Conservation (phyloP, 495 filamentous ascomycete genomes). For the Schizothecium vesticola region DNA sequence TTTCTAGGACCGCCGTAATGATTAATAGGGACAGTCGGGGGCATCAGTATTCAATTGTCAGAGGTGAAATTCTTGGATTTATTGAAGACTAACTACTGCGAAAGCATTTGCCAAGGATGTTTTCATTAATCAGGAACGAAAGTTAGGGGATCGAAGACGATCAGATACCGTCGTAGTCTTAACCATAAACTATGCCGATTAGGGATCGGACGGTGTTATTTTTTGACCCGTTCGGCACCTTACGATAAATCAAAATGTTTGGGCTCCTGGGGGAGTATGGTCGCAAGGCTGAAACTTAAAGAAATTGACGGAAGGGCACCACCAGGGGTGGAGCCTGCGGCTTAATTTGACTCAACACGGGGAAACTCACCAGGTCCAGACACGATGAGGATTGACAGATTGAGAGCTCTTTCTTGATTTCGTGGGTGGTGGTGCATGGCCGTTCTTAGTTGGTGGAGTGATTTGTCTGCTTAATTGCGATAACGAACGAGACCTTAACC, state of each 20-base stretch:
- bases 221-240: constrained; percentile 63
- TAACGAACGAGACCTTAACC: constrained; percentile 71
- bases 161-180: constrained; percentile 73
- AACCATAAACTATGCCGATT: constrained; percentile 72
- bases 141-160: constrained; percentile 72
- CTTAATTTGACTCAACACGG: constrained; percentile 68
- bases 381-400: constrained; percentile 63
- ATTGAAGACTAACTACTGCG: constrained; percentile 69
- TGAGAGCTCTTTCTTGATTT: constrained; percentile 62
- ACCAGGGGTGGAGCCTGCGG: constrained; percentile 55
- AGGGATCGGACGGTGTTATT: constrained; percentile 66
- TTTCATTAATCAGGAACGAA: constrained; percentile 74
- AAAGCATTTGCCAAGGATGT: constrained; percentile 71
- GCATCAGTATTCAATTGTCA: constrained; percentile 66
- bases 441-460: constrained; percentile 64
- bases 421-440: constrained; percentile 61
- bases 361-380: constrained; percentile 65
- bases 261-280: constrained; percentile 69
- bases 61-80: constrained; percentile 71
- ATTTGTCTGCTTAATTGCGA: constrained; percentile 74
- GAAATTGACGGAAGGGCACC: constrained; percentile 63
- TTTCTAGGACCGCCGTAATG: constrained; percentile 65
- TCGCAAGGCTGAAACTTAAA: constrained; percentile 69
- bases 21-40: constrained; percentile 68
- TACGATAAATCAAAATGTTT: constrained; percentile 75